Evolutionary conservation across 2,329 filamentous ascomycete genomes (phyloP).

Genomic region (Xylariales sp.): DNA sequence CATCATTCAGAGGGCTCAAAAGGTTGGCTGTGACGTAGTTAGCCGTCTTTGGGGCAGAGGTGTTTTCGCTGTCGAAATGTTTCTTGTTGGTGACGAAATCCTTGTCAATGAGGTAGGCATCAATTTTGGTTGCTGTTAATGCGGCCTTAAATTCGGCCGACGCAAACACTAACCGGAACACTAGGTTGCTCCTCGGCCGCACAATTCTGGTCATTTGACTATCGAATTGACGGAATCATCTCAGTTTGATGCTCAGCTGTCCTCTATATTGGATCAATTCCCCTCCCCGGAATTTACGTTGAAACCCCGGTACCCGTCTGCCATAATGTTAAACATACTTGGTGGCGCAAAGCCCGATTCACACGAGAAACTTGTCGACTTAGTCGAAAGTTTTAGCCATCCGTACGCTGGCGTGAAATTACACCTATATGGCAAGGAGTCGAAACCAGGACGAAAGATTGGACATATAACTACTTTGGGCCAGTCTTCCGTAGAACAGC

Average conservation of each 20-base stretch:
- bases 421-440: constrained; percentile 92
- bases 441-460: constrained; percentile 91
- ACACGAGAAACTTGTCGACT: constrained; percentile 64
- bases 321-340: constrained; percentile 85
- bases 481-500: constrained; percentile 72
- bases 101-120: constrained; percentile 76
- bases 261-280: constrained; percentile 78
- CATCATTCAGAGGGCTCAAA: constrained; percentile 74
- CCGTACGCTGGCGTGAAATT: constrained; percentile 67
- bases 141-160: not conserved
- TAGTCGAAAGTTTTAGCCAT: constrained; percentile 58
- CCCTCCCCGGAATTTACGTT: constrained; percentile 66
- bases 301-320: constrained; percentile 67
- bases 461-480: constrained; percentile 90
- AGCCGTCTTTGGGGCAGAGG: constrained; percentile 86
- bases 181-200: constrained; percentile 54
- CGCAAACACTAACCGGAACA: constrained; percentile 5
- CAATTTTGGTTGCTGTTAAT: not conserved
- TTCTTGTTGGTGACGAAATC: constrained; percentile 80
- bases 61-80: constrained; percentile 97
- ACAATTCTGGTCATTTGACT: constrained; percentile 95
- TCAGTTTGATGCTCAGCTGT: constrained; percentile 91
- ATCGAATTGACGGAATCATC: constrained; percentile 91
- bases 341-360: constrained; percentile 75
- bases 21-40: constrained; percentile 82